Base-by-base conservation (phyloP, 2,329 filamentous ascomycete species). In the Sporothrix globosa region DNA sequence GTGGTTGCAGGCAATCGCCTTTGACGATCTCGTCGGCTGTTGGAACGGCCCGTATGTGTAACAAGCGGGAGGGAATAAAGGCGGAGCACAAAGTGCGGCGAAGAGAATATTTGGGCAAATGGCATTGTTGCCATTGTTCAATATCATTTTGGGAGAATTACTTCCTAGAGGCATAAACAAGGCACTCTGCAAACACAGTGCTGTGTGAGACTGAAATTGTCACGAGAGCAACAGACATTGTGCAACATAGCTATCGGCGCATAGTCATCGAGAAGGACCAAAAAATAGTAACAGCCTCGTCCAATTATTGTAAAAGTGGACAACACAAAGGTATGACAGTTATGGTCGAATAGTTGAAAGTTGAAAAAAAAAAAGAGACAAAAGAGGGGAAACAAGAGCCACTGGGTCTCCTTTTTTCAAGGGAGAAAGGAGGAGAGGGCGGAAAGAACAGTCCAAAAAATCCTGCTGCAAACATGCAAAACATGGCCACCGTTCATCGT, bases 381-480 rank as follows among this genome's bases (percentile, higher is more conserved):
- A 53, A 14, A 46, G 63, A 53, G 27, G 4, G 44, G 21, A 34
- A 50, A 30, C 14, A 44, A 56, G 50, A 52, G 19, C 19, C 19
- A 66, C 30, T 50, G 30, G n/a, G 9, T 5, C n/a, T 21, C 30
- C 34, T 13, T 56, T 56, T 53, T 61, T 30, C 24, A 24, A 21
- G 61, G 39, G 68, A 34, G 52, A 65, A 17, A 41, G 46, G 54
- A 39, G 27, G 54, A 34, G 14, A 53, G 61, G 52, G 53, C 41
- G 39, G 24, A 39, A 50, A 30, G 48, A 6, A 69, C 52, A 68
- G 65, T 65, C 69, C 46, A 68, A 68, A 68, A 69, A 48, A 53
- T 71, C 56, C 72, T 71, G 71, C 69, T 60, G 61, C 54, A 34
- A 69, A 56, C 53, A 73, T 69, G 65, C 68, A 46, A 66, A 56